Conservation (phyloP, 306 rosid species). For the Sindora glabra region DNA sequence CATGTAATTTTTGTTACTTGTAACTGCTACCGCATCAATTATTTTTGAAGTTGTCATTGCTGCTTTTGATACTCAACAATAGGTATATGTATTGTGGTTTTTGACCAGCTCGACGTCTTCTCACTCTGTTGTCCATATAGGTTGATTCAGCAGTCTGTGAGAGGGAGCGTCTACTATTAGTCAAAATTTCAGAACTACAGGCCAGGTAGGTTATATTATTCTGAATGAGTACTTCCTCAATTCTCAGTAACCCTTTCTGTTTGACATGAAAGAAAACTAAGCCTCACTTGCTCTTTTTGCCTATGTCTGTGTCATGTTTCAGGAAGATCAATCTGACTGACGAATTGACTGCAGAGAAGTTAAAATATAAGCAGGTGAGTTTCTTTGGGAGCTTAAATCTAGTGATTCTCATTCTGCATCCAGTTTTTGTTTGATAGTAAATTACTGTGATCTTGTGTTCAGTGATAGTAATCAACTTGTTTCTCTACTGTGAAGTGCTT, state of each 20-base stretch:
- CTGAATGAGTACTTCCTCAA: slow-evolving; percentile 9
- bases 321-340: slow-evolving; percentile 72
- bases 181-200: slow-evolving; percentile 80
- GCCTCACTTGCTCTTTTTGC: not conserved
- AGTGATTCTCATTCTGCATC: not conserved
- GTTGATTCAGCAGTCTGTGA: slow-evolving; percentile 58
- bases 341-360: slow-evolving; percentile 76
- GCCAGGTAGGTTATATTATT: slow-evolving; percentile 45
- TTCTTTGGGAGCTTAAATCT: slow-evolving; percentile 1
- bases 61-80: not conserved
- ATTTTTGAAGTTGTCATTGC: not conserved
- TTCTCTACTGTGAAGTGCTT: too few species aligned
- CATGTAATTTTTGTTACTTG: not conserved
- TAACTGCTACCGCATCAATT: not conserved
- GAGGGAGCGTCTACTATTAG: slow-evolving; percentile 61
- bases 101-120: not conserved
- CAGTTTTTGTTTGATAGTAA: not conserved
- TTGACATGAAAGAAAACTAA: not conserved
- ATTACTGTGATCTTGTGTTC: too few species aligned
- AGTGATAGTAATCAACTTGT: too few species aligned
- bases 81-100: not conserved
- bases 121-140: slow-evolving; percentile 28
- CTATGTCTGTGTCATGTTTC: slow-evolving; percentile 11
- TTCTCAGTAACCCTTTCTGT: not conserved
- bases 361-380: slow-evolving; percentile 71